These are phyloP conservation scores for Paragyromitra xinjiangensis DNA, from an alignment of 495 filamentous ascomycete genomes.

Conservation along the genomic window DNA sequence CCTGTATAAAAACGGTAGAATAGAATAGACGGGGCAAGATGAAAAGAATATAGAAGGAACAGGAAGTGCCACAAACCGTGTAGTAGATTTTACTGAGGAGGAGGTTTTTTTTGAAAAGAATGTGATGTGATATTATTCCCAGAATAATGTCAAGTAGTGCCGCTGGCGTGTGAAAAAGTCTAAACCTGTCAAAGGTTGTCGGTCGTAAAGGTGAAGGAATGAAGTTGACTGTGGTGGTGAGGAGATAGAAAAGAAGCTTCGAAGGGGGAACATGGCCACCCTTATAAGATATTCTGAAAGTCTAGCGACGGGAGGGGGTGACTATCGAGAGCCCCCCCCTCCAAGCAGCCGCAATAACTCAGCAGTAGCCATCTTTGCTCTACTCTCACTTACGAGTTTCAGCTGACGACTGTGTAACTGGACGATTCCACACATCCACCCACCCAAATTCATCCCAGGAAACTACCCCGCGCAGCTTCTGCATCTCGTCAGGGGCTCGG, in stretches of 20 bases:
- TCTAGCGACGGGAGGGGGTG: background rate
- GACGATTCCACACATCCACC: conserved; percentile 1
- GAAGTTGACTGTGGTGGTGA: conserved; percentile 40
- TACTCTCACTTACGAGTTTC: conserved; percentile 32
- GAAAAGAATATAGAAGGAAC: conserved; percentile 3
- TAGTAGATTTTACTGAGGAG: conserved; percentile 13
- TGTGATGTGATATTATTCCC: conserved; percentile 53
- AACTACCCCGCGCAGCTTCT: conserved; percentile 41
- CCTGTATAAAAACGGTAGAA: background rate
- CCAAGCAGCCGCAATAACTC: conserved; percentile 13
- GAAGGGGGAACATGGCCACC: conserved; percentile 28
- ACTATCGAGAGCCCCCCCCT: background rate
- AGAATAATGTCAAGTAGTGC: conserved; percentile 54
- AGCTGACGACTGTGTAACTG: conserved; percentile 36
- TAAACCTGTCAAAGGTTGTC: conserved; percentile 55
- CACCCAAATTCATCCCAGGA: conserved; percentile 15
- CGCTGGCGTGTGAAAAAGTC: conserved; percentile 56
- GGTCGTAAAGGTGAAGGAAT: conserved; percentile 34
- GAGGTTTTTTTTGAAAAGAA: conserved; percentile 40
- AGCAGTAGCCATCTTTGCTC: background rate
- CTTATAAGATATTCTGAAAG: conserved; percentile 18
- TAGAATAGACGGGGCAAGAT: background rate
- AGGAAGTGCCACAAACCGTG: conserved; percentile 33
- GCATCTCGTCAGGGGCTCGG: conserved; percentile 41
- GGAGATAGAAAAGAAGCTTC: conserved; percentile 5